Evolutionary conservation across 805 yeast species (phyloP).

Genomic region (Candida pseudoglaebosa): DNA sequence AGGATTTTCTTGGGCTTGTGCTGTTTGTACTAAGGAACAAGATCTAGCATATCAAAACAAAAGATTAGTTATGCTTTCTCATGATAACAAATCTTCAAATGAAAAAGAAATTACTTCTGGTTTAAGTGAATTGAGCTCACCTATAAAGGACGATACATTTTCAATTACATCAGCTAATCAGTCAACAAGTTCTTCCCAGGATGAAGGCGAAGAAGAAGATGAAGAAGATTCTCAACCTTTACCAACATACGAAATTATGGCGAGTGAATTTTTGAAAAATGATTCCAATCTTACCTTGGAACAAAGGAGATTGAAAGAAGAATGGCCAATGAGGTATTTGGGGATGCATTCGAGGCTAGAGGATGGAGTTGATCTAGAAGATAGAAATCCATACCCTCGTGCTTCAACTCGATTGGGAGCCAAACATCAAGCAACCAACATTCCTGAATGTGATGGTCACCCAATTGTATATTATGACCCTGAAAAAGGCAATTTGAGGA

Average conservation of each 20-base stretch:
- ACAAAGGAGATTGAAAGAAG: slow-evolving; percentile 55
- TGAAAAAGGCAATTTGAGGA: slow-evolving; percentile 13
- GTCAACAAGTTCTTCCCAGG: slow-evolving; percentile 9
- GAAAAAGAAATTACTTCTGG: slow-evolving; percentile 29
- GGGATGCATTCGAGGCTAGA: slow-evolving; percentile 73
- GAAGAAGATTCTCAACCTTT: slow-evolving; percentile 15
- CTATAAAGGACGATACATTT: slow-evolving; percentile 6
- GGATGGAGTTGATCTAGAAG: slow-evolving; percentile 74
- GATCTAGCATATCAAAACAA: slow-evolving; percentile 42
- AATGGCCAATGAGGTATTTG: slow-evolving; percentile 78
- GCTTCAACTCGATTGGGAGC: slow-evolving; percentile 75
- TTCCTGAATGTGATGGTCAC: slow-evolving; percentile 57
- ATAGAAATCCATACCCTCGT: slow-evolving; percentile 69
- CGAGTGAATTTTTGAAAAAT: slow-evolving; percentile 46
- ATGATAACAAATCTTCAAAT: slow-evolving; percentile 39
- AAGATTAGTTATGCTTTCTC: slow-evolving; percentile 37
- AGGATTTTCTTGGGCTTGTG: slow-evolving; percentile 91
- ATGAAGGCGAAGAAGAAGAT: slow-evolving; percentile 11
- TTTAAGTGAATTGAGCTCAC: slow-evolving; percentile 10
- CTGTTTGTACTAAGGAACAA: slow-evolving; percentile 60
- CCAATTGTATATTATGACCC: slow-evolving; percentile 64
- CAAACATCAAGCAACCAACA: slow-evolving; percentile 66
- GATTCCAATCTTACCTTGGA: slow-evolving; percentile 41
- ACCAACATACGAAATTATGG: slow-evolving; percentile 57
- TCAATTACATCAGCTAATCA: slow-evolving; percentile 5